These are phyloP conservation scores for Fusarium sp. DNA, from an alignment of 2,329 filamentous ascomycete genomes.

Conservation along the genomic window DNA sequence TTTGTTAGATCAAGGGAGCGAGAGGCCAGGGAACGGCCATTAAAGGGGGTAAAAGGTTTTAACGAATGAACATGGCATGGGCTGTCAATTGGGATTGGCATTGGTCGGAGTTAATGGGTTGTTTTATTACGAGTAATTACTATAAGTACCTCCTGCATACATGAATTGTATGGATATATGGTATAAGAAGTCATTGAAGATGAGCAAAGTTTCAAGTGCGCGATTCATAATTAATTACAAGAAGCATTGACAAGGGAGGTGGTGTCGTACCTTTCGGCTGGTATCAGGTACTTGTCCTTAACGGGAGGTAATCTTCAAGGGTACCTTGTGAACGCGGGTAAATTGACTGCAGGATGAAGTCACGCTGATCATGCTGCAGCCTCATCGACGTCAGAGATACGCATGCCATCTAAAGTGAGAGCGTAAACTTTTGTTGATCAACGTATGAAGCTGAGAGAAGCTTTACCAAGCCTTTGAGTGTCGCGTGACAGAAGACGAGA, in stretches of 20 bases:
- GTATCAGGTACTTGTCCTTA: slow-evolving; percentile 24
- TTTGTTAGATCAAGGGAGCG: slow-evolving; percentile 25
- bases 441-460: background rate
- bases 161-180: slow-evolving; percentile 40
- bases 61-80: slow-evolving; percentile 21
- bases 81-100: slow-evolving; percentile 30
- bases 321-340: slow-evolving; percentile 33
- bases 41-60: slow-evolving; percentile 29
- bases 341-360: slow-evolving; percentile 44
- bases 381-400: slow-evolving; percentile 35
- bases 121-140: slow-evolving; percentile 31
- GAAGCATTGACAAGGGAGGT: slow-evolving; percentile 36
- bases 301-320: slow-evolving; percentile 26
- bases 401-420: background rate
- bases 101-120: slow-evolving; percentile 30
- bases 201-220: background rate
- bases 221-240: slow-evolving; percentile 17
- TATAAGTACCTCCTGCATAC: slow-evolving; percentile 24
- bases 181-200: slow-evolving; percentile 13
- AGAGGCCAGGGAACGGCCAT: slow-evolving; percentile 7
- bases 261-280: slow-evolving; percentile 2
- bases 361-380: slow-evolving; percentile 33
- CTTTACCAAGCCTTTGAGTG: background rate
- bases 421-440: background rate
- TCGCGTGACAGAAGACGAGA: slow-evolving; percentile 22